These are phyloP conservation scores for Yamadazyma triangularis DNA, from an alignment of 1,139 yeast species.

Conservation along the genomic window DNA sequence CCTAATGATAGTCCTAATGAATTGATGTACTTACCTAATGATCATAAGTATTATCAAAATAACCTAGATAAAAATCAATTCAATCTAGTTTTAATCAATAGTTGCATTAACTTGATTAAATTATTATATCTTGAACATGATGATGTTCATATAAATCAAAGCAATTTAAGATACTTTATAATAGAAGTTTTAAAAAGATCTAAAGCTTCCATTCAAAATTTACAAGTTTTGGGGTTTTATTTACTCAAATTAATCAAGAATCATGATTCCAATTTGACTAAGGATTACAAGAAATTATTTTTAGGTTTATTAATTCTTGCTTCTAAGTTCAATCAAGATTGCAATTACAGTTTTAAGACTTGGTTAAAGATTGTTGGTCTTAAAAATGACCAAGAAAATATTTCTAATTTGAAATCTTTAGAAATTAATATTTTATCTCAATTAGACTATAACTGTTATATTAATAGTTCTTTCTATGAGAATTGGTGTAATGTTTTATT, in stretches of 20 bases:
- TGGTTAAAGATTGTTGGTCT: constrained; percentile 76
- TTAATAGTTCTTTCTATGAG: constrained; percentile 46
- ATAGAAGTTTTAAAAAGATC: constrained; percentile 67
- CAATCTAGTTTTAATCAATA: constrained; percentile 36
- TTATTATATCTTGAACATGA: constrained; percentile 25
- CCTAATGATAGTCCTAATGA: not conserved
- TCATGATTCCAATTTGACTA: constrained; percentile 13
- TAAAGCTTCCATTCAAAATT: constrained; percentile 58
- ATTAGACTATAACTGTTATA: constrained; percentile 53
- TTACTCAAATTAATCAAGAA: constrained; percentile 41
- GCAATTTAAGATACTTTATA: constrained; percentile 42
- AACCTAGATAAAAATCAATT: constrained; percentile 40
- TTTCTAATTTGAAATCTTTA: constrained; percentile 44
- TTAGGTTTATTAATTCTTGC: constrained; percentile 65
- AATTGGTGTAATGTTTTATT: constrained; percentile 50
- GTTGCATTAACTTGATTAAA: constrained; percentile 33
- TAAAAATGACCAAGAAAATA: constrained; percentile 19
- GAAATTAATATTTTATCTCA: constrained; percentile 53
- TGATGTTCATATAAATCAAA: constrained; percentile 13
- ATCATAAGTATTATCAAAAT: constrained; percentile 36
- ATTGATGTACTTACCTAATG: constrained; percentile 25
- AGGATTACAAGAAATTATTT: constrained; percentile 63
- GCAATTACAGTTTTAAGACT: constrained; percentile 62
- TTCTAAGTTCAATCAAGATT: constrained; percentile 70
- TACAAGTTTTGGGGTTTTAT: constrained; percentile 66